These are phyloP conservation scores for Cercospora sesami DNA, from an alignment of 2,329 filamentous ascomycete species.

Conservation along the genomic window DNA sequence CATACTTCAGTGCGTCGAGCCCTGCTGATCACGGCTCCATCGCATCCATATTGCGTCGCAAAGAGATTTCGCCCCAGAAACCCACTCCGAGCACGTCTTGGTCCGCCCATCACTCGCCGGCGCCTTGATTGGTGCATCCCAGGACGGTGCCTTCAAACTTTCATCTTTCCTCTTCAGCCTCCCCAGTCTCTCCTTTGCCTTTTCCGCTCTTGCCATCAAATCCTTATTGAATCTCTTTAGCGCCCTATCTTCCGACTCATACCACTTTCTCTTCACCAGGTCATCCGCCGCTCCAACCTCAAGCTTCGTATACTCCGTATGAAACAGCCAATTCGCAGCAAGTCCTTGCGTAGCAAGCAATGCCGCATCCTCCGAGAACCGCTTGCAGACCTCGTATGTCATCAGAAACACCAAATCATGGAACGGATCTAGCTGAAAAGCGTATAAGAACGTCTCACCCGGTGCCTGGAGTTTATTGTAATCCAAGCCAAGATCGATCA, in stretches of 20 bases:
- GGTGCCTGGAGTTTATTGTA: constrained; percentile 1
- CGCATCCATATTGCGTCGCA: neutral
- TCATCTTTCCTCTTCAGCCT: neutral
- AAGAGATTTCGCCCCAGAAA: neutral
- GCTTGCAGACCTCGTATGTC: constrained; percentile 6
- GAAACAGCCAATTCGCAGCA: constrained; percentile 10
- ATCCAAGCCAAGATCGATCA: neutral
- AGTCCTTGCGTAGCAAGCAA: constrained; percentile 7
- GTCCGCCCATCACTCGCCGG: constrained; percentile 5
- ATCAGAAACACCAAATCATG: constrained; percentile 11
- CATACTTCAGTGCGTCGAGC: too few relatives aligned
- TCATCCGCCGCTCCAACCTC: neutral
- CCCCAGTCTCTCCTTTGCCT: neutral
- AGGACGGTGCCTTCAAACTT: neutral
- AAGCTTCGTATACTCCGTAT: constrained; percentile 9
- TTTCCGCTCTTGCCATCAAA: constrained; percentile 1
- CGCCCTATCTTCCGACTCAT: constrained; percentile 11
- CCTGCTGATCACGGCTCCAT: neutral
- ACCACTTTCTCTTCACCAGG: constrained; percentile 12
- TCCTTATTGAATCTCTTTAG: constrained; percentile 10
- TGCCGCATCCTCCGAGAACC: neutral
- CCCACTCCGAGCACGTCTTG: neutral
- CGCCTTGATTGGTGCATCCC: neutral
- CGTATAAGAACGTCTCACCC: constrained; percentile 9
- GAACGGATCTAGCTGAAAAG: constrained; percentile 5